These are phyloP conservation scores for Uromyces viciae-fabae DNA, from an alignment of 1,284 basidiomycete genomes.

Conservation along the genomic window DNA sequence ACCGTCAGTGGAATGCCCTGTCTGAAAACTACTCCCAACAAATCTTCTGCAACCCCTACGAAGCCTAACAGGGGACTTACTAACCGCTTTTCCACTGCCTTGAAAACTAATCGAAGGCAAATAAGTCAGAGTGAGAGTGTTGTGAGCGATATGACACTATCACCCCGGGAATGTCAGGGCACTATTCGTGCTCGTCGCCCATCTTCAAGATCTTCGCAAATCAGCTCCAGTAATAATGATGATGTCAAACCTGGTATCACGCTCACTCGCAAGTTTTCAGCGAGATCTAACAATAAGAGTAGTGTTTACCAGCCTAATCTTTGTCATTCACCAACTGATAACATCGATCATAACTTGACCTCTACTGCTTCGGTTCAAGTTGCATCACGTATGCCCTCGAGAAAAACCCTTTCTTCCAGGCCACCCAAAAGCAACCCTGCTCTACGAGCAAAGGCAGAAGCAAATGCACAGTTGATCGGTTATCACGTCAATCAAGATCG, in stretches of 20 bases:
- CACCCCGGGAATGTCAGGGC: neutral
- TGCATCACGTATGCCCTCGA: neutral
- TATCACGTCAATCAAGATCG: constrained; percentile 7
- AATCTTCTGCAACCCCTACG: neutral
- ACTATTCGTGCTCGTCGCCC: constrained; percentile 25
- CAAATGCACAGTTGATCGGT: neutral
- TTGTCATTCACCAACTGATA: neutral
- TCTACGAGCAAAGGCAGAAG: constrained; percentile 12
- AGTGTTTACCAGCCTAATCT: constrained; percentile 6
- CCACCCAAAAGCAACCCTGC: constrained; percentile 43
- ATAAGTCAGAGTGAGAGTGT: constrained; percentile 26
- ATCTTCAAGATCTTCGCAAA: constrained; percentile 16
- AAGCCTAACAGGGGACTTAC: neutral
- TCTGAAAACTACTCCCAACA: neutral
- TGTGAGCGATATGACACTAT: constrained; percentile 9
- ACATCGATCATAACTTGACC: constrained; percentile 16
- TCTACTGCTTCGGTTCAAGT: neutral
- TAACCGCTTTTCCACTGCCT: constrained; percentile 4
- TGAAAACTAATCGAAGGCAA: constrained; percentile 19
- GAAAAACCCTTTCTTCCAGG: constrained; percentile 7
- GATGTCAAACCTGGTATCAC: neutral
- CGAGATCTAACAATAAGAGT: neutral
- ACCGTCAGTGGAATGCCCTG: neutral
- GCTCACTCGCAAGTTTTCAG: constrained; percentile 7
- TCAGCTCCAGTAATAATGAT: neutral